Conservation (phyloP, 495 filamentous ascomycete genomes). For the Cercophora sp. region DNA sequence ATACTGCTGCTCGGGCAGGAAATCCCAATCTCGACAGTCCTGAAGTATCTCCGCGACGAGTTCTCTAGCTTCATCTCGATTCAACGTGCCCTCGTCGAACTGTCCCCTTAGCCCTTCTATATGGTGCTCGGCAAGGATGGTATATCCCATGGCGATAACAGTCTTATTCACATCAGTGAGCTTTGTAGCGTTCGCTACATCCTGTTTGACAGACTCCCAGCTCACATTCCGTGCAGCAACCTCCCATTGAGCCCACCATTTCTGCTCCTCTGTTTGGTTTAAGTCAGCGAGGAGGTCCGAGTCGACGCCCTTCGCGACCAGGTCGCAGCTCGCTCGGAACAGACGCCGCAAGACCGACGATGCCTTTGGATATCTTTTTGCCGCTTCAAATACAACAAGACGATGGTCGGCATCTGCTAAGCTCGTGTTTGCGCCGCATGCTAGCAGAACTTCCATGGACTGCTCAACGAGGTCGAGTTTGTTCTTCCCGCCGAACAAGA, state of each 20-base stretch:
- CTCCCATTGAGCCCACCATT: neutral
- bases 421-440: neutral
- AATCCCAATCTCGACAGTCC: too few species aligned
- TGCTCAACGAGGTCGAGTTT: neutral
- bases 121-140: neutral
- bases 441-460: neutral
- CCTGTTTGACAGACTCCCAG: neutral
- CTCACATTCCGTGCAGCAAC: neutral
- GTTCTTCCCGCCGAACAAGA: neutral
- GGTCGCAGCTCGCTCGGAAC: neutral
- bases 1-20: too few species aligned
- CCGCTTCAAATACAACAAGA: neutral
- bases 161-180: neutral
- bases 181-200: neutral
- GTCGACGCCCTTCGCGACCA: neutral
- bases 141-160: neutral
- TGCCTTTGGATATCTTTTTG: neutral
- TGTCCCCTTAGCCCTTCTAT: too few species aligned
- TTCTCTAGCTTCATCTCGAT: too few species aligned
- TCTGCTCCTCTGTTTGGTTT: neutral
- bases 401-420: neutral
- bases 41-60: too few species aligned
- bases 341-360: neutral
- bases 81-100: too few species aligned
- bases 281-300: neutral